Base-by-base conservation (phyloP, 495 filamentous ascomycete genomes). In the Podospora didyma region DNA sequence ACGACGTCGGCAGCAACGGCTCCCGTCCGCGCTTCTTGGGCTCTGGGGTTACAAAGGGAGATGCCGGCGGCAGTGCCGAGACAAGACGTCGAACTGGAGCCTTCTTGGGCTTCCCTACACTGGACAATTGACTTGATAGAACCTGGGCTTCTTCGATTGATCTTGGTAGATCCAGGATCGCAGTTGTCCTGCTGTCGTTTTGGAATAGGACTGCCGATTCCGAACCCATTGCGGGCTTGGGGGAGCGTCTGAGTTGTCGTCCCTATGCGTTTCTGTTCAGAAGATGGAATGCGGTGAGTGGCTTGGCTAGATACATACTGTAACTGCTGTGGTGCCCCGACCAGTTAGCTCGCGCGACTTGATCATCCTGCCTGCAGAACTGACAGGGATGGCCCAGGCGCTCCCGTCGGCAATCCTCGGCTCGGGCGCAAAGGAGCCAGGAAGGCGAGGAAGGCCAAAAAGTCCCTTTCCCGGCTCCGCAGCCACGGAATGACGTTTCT, bases 111-210 rank as follows among this genome's bases (percentile, higher is more conserved):
- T 64, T 55, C 51, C 19, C 48, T 11, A 49, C 47, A 46, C 57
- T 26, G 9, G 37, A 19, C 11, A 61, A 39, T 26, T 51, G 42
- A 41, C 62, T 63, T 1, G 72, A 69, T n/a, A 66, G 68, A 7
- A 69, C 58, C 44, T 79, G 77, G 14, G 71, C 66, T 50, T 79
- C 75, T 56, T 79, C 75, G 28, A 79, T 64, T 35, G 77, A 77
- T 20, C 72, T 59, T 21, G 75, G 74, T 31, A 79, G 62, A 54
- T 79, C 77, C 51, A 79, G 62, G 10, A 79, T 45, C 41, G 77
- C 52, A 31, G 65, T 59, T 31, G 71, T 65, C 51, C 63, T 62
- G 58, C 58, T 59, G 4, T 62, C 54, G 51, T 69, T 77, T 41
- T 72, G 65, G 63, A 69, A 79, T 21, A 79, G 62, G 39, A 79